Evolutionary conservation across 2,329 filamentous ascomycete genomes (phyloP), one percentile per base, ranked within the genome.

Genomic region (Cladosporium sp.): DNA sequence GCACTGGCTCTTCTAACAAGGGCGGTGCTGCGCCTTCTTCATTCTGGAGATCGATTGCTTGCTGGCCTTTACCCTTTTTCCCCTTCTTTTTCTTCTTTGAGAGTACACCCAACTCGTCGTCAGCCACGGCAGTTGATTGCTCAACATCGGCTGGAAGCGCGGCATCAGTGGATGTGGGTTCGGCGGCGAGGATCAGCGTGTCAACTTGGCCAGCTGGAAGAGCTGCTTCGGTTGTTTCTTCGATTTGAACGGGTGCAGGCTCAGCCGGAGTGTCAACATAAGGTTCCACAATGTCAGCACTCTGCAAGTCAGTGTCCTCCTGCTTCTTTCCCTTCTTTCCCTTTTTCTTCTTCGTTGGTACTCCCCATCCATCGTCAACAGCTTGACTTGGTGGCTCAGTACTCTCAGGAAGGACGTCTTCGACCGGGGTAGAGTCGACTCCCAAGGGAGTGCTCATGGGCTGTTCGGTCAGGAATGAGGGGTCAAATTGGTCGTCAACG

Each of bases 321-420:
- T 68, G 43, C 65, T 72, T 72, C 62, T 72, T 70, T 65, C 68
- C 64, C 63, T 73, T 77, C 70, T 76, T 78, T 57, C 68, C 68
- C 65, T 76, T 76, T 68, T 74, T 75, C 23, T 68, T 65, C 64
- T 68, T 72, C 26, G 21, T 8, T 13, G 39, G 65, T 65, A 8
- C 66, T 49, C n/a, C 21, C 39, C 53, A 70, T 69, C 36, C 66
- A 67, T 30, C 68, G 65, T 46, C 69, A 65, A 11, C 64, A 65
- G 56, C 70, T 66, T 49, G 67, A 61, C 5, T 16, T 48, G 36
- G 18, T 23, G 30, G 58, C 7, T 34, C 46, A 30, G 54, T 65
- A 34, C 60, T 63, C 48, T 39, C 60, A 63, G 30, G 23, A 48
- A 51, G 49, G 59, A 16, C 21, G 63, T 61, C 48, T 70, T 73